Evolutionary conservation across 257 asterid genomes (phyloP), one percentile per base, ranked within the genome.

Genomic region (Cynanchum wilfordii): DNA sequence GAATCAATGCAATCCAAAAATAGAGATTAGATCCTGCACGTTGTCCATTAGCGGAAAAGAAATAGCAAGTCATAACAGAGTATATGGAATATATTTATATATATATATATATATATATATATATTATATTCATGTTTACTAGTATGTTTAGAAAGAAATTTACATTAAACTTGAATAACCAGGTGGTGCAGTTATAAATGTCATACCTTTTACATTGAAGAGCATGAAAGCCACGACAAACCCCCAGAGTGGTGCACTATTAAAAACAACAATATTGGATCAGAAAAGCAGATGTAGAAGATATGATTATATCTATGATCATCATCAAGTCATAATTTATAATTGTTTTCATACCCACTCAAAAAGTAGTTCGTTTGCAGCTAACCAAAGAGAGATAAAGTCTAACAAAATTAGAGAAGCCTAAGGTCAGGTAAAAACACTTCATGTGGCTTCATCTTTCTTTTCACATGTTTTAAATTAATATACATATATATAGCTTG

Each of bases 1-100:
- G 99, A 76, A 95, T 90, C 66, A 87, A 84, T n/a, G 99, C 96
- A 76, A 95, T 92, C 99, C 99, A 92, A 82, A 95, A 95, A 77
- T 95, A 95, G 70, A 95, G 97, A 87, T 95, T 90, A 16, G 99
- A 95, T 74, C 98, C 99, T 95, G 96, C 89, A 83, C 66, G 55
- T 69, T 22, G 45, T 45, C 24, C 54, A 49, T 22, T 25, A 65
- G 56, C 36, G 9, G 19, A 29, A 20, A 71, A 33, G 29, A 55
- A 60, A 10, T 22, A 49, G 71, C 10, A 58, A 64, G 73, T 24
- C 57, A 38, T 38, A 38, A 4, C 44, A 38, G 1, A 5, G 44
- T 38, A 38, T 38, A 38, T 7, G 44, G 8, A 38, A 38, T 36
- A 36, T 36, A 36, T 36, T 3, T 36, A 36, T 36, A 36, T 36